These are phyloP conservation scores for Pisolithus marmoratus DNA, from an alignment of 768 basidiomycete species.

Conservation along the genomic window DNA sequence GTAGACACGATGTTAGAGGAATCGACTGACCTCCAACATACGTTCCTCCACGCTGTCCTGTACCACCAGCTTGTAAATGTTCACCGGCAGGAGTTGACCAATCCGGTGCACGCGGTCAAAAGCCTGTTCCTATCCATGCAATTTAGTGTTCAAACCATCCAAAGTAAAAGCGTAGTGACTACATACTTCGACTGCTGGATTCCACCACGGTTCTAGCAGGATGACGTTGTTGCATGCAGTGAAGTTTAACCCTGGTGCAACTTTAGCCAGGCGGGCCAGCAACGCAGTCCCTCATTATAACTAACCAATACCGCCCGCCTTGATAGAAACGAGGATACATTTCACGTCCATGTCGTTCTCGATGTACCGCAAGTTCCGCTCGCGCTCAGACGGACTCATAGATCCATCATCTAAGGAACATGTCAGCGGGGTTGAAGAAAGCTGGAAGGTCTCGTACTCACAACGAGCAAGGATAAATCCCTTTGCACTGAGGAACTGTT, in stretches of 20 bases:
- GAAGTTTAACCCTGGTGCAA: not conserved
- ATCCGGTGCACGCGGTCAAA: not conserved
- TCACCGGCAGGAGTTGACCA: not conserved
- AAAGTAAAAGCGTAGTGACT: not conserved
- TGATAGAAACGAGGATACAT: not conserved
- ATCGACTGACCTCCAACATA: not conserved
- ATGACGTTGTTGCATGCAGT: not conserved
- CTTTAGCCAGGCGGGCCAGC: not conserved
- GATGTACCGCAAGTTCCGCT: not conserved
- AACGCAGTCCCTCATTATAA: not conserved
- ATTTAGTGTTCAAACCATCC: not conserved
- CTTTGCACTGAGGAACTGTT: not conserved
- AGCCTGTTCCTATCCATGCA: not conserved
- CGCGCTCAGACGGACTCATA: not conserved
- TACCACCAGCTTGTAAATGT: constrained; percentile 1
- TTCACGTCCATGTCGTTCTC: not conserved
- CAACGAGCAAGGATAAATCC: not conserved
- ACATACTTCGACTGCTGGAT: not conserved
- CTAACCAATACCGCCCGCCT: not conserved
- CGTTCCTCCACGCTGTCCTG: not conserved
- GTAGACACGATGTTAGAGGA: not conserved
- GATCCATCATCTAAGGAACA: not conserved
- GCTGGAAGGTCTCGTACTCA: not conserved
- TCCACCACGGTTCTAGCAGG: not conserved
- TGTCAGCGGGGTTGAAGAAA: not conserved